Percentiles rank a stretch among this genome's conserved stretches.
These are phyloP conservation scores for Gynostemma pentaphyllum DNA, from an alignment of 306 rosid species.

Conservation along the genomic window DNA sequence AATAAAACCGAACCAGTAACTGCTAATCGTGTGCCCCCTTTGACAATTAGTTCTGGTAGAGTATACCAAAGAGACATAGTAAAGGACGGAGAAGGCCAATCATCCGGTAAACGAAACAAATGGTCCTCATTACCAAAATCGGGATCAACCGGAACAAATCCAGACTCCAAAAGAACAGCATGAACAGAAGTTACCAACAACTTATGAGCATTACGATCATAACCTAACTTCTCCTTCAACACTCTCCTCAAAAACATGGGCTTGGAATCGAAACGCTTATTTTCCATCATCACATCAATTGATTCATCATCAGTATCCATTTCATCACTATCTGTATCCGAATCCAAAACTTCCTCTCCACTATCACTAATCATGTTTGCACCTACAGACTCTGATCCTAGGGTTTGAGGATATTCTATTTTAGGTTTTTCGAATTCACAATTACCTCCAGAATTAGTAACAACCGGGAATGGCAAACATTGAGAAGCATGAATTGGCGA, in stretches of 20 bases:
- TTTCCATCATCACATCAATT: constrained; percentile 9
- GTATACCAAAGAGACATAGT: constrained; percentile 41
- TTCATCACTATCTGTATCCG: background rate
- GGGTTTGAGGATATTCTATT: background rate
- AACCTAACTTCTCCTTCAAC: constrained; percentile 28
- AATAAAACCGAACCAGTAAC: constrained; percentile 23
- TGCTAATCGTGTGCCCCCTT: constrained; percentile 3
- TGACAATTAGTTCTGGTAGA: constrained; percentile 38
- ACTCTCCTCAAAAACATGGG: constrained; percentile 41
- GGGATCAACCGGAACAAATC: constrained; percentile 37
- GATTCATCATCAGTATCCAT: constrained; percentile 24
- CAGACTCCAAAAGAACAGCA: constrained; percentile 59
- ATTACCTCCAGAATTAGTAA: background rate
- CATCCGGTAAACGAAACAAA: constrained; percentile 21
- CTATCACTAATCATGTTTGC: background rate
- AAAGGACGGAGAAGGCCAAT: constrained; percentile 29
- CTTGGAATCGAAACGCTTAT: constrained; percentile 23
- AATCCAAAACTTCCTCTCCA: background rate
- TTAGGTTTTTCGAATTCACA: background rate
- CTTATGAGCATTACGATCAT: constrained; percentile 28
- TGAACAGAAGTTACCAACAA: constrained; percentile 44
- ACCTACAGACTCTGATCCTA: background rate
- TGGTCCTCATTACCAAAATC: constrained; percentile 21
- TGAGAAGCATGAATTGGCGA: background rate
- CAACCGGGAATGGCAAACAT: no score